Percentiles rank a stretch among this genome's conserved stretches.
These are phyloP conservation scores for Colletotrichum navitas DNA, from an alignment of 2,329 filamentous ascomycete species.

Conservation along the genomic window DNA sequence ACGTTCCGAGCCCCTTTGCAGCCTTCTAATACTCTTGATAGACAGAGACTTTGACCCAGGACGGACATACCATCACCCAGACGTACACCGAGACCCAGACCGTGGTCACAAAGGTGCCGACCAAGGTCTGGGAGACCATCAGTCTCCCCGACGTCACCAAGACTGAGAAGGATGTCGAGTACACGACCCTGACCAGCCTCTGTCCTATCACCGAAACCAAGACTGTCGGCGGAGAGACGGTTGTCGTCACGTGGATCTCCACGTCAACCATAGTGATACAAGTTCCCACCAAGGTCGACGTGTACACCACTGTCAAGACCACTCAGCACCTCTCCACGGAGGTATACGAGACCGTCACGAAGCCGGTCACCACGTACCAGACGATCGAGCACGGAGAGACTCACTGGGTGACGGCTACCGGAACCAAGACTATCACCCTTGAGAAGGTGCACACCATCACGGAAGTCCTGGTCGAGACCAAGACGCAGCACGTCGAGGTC, in stretches of 20 bases:
- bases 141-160: constrained; percentile 53
- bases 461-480: constrained; percentile 56
- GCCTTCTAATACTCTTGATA: neutral
- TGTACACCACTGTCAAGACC: constrained; percentile 52
- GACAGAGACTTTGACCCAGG: constrained; percentile 39
- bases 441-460: constrained; percentile 53
- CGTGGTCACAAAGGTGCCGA: constrained; percentile 49
- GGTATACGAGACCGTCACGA: constrained; percentile 54
- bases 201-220: constrained; percentile 53
- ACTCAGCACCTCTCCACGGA: constrained; percentile 53
- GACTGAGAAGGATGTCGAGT: constrained; percentile 53
- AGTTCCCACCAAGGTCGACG: constrained; percentile 48
- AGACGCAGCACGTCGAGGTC: constrained; percentile 54
- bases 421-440: constrained; percentile 55
- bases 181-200: constrained; percentile 58
- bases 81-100: constrained; percentile 48
- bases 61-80: constrained; percentile 43
- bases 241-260: constrained; percentile 56
- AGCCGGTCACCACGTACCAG: constrained; percentile 56
- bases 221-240: constrained; percentile 54
- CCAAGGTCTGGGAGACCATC: constrained; percentile 53
- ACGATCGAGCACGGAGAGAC: constrained; percentile 55
- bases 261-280: constrained; percentile 52
- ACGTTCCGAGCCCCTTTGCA: neutral
- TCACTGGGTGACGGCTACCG: constrained; percentile 57